phyloP scores from a whole-genome alignment of 2,329 filamentous ascomycete species.

The Ophiostoma tasmaniense region DNA sequence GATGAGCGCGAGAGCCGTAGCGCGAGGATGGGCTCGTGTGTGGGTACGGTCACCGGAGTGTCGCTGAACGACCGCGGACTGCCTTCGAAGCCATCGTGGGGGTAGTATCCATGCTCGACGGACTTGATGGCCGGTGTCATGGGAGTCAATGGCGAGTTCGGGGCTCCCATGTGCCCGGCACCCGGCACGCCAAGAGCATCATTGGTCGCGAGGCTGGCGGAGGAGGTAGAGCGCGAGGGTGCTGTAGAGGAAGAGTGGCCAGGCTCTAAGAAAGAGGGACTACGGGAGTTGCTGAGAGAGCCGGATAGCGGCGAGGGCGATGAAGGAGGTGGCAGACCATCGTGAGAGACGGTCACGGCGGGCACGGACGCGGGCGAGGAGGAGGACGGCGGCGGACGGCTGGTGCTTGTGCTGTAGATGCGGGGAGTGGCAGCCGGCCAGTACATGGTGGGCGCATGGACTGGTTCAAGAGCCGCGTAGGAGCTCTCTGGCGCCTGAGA shows the following conservation, averaged over 20 bases:
- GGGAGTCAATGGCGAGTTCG: slow-evolving; percentile 45
- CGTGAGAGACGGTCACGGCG: slow-evolving; percentile 47
- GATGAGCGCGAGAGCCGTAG: slow-evolving; percentile 71
- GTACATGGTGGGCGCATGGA: slow-evolving; percentile 57
- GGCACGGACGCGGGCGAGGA: slow-evolving; percentile 28
- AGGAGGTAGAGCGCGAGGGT: slow-evolving; percentile 12
- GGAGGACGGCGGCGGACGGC: slow-evolving; percentile 35
- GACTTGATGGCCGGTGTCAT: slow-evolving; percentile 50
- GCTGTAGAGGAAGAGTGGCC: slow-evolving; percentile 15
- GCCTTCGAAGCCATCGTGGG: slow-evolving; percentile 26
- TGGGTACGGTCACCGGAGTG: slow-evolving; percentile 29
- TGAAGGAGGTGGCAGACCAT: slow-evolving; percentile 43
- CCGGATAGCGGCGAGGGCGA: slow-evolving; percentile 18
- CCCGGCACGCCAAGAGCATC: slow-evolving; percentile 32
- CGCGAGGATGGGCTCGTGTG: slow-evolving; percentile 60
- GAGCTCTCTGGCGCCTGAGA: slow-evolving; percentile 28
- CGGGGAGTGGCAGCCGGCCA: slow-evolving; percentile 81
- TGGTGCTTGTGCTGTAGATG: slow-evolving; percentile 71
- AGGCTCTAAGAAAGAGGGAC: slow-evolving; percentile 16
- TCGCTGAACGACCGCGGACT: slow-evolving; percentile 18
- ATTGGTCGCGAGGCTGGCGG: slow-evolving; percentile 22
- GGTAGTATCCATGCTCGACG: slow-evolving; percentile 45
- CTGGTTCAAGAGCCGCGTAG: slow-evolving; percentile 24
- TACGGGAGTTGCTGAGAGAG: neutral
- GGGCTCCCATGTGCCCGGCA: slow-evolving; percentile 26